phyloP scores from a whole-genome alignment of 176 grass and related monocot genomes.

The Rhynchospora breviuscula region DNA sequence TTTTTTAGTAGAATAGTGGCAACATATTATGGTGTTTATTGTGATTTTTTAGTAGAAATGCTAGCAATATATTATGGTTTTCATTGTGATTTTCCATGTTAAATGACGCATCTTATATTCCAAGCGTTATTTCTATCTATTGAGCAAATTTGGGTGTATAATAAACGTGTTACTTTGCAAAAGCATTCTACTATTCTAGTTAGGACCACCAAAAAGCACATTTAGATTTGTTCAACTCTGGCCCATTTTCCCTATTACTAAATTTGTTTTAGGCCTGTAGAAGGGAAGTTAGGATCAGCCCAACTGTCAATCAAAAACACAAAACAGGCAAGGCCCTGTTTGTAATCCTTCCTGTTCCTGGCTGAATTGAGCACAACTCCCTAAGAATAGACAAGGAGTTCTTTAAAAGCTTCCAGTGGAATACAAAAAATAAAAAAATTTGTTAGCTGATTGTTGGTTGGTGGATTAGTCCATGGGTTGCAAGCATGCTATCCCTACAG shows the following conservation, averaged over 20 bases:
- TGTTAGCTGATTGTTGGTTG: not conserved
- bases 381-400: not conserved
- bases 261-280: not conserved
- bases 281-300: not conserved
- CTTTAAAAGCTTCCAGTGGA: not conserved
- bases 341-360: not conserved
- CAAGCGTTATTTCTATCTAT: not conserved
- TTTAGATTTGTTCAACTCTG: not conserved
- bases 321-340: not conserved
- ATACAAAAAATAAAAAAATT: not conserved
- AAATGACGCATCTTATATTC: not conserved
- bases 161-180: not conserved
- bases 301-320: not conserved
- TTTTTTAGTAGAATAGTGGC: no score
- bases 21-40: no score
- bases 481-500: not conserved
- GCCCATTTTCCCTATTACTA: not conserved
- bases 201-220: not conserved
- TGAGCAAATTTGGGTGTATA: not conserved
- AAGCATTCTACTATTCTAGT: not conserved
- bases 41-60: not conserved
- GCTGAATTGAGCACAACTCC: not conserved
- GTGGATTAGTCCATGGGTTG: not conserved
- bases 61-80: not conserved
- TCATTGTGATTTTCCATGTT: not conserved